These are phyloP conservation scores for Goniomonas avonlea DNA, from an alignment of 78 protist species.

Conservation along the genomic window DNA sequence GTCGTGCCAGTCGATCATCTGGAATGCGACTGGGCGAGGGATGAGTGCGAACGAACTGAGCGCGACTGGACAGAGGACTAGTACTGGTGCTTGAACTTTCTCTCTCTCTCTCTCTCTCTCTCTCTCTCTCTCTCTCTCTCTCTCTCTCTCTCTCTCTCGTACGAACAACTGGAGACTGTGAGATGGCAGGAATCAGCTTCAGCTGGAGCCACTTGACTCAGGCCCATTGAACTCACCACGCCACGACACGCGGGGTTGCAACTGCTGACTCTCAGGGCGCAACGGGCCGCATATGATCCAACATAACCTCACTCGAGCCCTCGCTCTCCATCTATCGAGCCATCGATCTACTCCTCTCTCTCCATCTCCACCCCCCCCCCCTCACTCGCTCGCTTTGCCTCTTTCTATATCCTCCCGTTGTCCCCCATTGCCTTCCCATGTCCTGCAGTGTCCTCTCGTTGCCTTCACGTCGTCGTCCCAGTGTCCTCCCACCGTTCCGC, in stretches of 20 bases:
- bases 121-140: not conserved
- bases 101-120: not conserved
- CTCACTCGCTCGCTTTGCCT: too few relatives aligned
- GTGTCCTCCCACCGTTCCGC: not conserved
- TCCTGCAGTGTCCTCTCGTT: not conserved
- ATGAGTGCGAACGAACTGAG: too few relatives aligned
- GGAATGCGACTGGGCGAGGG: not conserved
- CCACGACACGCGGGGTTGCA: not conserved
- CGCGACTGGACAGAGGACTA: not conserved
- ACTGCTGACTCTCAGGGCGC: not conserved
- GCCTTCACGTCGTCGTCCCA: not conserved
- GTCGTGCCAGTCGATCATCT: conserved; percentile 28
- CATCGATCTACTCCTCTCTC: not conserved
- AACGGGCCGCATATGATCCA: not conserved
- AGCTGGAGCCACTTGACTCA: not conserved
- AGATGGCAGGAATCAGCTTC: too few relatives aligned
- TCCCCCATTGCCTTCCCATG: conserved; percentile 3
- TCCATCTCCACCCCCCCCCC: conserved; percentile 28
- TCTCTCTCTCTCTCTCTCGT: not conserved
- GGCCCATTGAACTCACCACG: not conserved
- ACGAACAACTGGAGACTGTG: not conserved
- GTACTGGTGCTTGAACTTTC: not conserved
- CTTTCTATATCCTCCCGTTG: not conserved
- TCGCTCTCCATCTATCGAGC: not conserved
- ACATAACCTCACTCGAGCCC: not conserved